Conservation (phyloP, 2,329 filamentous ascomycete genomes). For the Helotiales sp. region DNA sequence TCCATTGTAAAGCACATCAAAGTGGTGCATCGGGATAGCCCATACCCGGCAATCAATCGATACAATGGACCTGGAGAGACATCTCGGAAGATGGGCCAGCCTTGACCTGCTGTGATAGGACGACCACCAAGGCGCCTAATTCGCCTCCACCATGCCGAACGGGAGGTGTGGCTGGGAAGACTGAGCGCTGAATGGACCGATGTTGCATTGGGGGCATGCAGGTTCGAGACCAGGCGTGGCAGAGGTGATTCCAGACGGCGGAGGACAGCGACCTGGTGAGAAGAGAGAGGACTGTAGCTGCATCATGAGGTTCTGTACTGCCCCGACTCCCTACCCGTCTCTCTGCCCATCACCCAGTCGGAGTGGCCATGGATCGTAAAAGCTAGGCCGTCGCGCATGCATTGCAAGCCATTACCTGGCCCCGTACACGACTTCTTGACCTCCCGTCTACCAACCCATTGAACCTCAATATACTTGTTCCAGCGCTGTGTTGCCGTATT, state of each 20-base stretch:
- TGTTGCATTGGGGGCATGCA: slow-evolving; percentile 13
- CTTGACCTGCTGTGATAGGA: neutral
- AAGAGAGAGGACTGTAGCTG: slow-evolving; percentile 4
- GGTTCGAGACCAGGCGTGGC: slow-evolving; percentile 4
- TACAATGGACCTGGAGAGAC: no score
- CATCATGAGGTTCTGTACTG: slow-evolving; percentile 14
- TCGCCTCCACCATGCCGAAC: neutral
- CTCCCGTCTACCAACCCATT: no score
- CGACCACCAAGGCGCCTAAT: neutral
- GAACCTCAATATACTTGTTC: no score
- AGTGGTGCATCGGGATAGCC: no score
- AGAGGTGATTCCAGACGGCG: neutral
- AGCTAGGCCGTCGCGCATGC: neutral
- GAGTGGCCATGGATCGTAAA: neutral
- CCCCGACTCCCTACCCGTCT: neutral
- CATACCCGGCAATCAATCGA: no score
- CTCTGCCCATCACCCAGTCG: neutral
- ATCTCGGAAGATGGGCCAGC: no score
- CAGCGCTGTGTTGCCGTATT: no score
- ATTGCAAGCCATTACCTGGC: neutral
- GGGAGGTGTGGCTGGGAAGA: slow-evolving; percentile 17
- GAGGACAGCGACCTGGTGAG: neutral
- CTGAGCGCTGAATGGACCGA: slow-evolving; percentile 13
- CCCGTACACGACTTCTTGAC: no score
- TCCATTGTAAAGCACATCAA: no score